These are phyloP conservation scores for Cucurbita argyrosperma DNA, from an alignment of 306 rosid genomes.

Conservation along the genomic window DNA sequence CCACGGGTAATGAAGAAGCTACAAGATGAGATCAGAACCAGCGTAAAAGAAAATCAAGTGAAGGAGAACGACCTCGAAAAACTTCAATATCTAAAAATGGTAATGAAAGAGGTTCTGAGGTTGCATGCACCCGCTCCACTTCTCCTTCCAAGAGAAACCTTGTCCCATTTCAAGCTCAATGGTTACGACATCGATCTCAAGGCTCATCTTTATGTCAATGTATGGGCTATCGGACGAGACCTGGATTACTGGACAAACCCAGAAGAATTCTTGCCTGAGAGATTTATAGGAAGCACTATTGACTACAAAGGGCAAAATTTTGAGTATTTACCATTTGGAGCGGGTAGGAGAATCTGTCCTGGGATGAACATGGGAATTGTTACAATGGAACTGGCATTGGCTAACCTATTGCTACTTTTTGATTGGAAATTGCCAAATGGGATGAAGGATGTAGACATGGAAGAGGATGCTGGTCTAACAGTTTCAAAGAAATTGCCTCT, in stretches of 20 bases:
- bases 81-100: conserved; percentile 20
- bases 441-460: background rate
- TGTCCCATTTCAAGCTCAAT: background rate
- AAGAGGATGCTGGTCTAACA: background rate
- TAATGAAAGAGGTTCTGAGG: conserved; percentile 21
- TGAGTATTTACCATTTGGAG: conserved; percentile 4
- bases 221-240: conserved; percentile 25
- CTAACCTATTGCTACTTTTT: background rate
- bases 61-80: background rate
- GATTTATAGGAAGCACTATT: background rate
- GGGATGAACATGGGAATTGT: background rate
- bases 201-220: conserved; percentile 10
- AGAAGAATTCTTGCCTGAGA: conserved; percentile 8
- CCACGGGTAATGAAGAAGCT: conserved; percentile 19
- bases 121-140: conserved; percentile 21
- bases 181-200: conserved; percentile 17
- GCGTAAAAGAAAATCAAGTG: background rate
- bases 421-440: background rate
- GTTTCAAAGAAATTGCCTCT: background rate
- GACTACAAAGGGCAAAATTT: conserved; percentile 14
- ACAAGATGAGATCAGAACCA: conserved; percentile 24
- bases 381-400: background rate
- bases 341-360: conserved; percentile 9
- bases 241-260: background rate
- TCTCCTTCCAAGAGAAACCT: conserved; percentile 12